Conservation (phyloP, 495 filamentous ascomycete species). For the Xylaria sp. region DNA sequence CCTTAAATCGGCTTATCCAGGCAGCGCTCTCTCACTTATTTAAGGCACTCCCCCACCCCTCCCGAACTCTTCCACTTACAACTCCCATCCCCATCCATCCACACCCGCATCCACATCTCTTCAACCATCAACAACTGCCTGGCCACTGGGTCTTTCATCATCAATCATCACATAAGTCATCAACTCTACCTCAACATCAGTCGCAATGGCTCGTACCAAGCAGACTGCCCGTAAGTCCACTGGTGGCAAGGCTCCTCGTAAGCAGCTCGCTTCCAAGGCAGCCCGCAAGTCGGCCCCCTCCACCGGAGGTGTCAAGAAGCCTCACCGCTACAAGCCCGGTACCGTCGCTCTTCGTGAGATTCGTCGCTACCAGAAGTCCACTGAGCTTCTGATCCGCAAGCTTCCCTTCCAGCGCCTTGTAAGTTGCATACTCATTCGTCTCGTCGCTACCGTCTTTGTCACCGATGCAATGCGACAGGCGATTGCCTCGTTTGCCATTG, state of each 20-base stretch:
- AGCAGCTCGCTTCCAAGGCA: slow-evolving; percentile 78
- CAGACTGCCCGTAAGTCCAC: slow-evolving; percentile 99
- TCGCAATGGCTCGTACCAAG: slow-evolving; percentile 97
- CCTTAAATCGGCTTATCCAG: slow-evolving; percentile 29
- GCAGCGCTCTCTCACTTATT: slow-evolving; percentile 40
- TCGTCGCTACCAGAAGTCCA: slow-evolving; percentile 99
- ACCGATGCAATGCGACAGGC: background rate
- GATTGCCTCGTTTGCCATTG: slow-evolving; percentile 10
- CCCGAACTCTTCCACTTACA: slow-evolving; percentile 36
- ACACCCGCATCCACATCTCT: slow-evolving; percentile 41
- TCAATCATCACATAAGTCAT: slow-evolving; percentile 55
- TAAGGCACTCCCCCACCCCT: slow-evolving; percentile 59
- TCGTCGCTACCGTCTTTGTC: background rate
- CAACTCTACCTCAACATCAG: slow-evolving; percentile 53
- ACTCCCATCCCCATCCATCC: slow-evolving; percentile 51
- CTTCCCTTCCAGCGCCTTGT: slow-evolving; percentile 99
- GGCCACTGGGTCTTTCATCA: slow-evolving; percentile 47
- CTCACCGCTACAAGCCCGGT: slow-evolving; percentile 99
- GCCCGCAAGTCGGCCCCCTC: slow-evolving; percentile 64
- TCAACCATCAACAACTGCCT: slow-evolving; percentile 43
- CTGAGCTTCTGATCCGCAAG: slow-evolving; percentile 99
- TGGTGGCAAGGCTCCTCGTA: slow-evolving; percentile 99
- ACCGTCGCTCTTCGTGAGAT: slow-evolving; percentile 99
- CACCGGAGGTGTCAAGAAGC: slow-evolving; percentile 96
- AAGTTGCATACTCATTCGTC: slow-evolving; percentile 35